These are phyloP conservation scores for Mycosphaerelloides madeirae DNA, from an alignment of 2,329 filamentous ascomycete species.

Conservation along the genomic window DNA sequence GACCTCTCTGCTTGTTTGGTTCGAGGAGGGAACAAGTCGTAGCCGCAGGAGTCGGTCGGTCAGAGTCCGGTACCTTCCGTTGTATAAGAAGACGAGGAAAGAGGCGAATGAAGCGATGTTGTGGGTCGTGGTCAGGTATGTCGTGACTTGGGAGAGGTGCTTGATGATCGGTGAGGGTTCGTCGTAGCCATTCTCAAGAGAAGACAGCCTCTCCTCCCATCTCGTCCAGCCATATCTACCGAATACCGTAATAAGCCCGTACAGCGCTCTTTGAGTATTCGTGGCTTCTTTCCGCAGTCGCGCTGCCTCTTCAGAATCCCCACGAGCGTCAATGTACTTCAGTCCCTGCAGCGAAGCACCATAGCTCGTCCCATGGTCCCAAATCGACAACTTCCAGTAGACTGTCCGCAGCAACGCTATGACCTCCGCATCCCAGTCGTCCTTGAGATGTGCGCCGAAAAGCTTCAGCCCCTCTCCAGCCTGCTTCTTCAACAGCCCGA, in stretches of 20 bases:
- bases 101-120: slow-evolving; percentile 76
- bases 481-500: slow-evolving; percentile 79
- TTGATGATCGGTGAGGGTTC: slow-evolving; percentile 48
- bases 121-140: slow-evolving; percentile 65
- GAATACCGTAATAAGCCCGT: slow-evolving; percentile 79
- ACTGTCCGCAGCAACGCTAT: slow-evolving; percentile 68
- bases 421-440: slow-evolving; percentile 86
- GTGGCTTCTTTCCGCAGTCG: slow-evolving; percentile 60
- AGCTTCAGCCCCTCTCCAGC: slow-evolving; percentile 85
- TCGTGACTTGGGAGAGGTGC: slow-evolving; percentile 64
- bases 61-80: slow-evolving; percentile 85
- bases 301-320: slow-evolving; percentile 10
- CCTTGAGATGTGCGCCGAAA: slow-evolving; percentile 70
- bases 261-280: slow-evolving; percentile 75
- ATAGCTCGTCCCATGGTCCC: slow-evolving; percentile 95
- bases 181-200: slow-evolving; percentile 70
- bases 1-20: slow-evolving; percentile 82
- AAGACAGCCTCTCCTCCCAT: slow-evolving; percentile 82
- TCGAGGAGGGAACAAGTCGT: slow-evolving; percentile 77
- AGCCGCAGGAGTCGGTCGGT: slow-evolving; percentile 80
- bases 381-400: slow-evolving; percentile 91
- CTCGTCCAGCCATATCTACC: slow-evolving; percentile 87
- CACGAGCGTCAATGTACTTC: slow-evolving; percentile 77
- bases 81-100: slow-evolving; percentile 85
- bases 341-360: slow-evolving; percentile 90